These are phyloP conservation scores for Stagonosporopsis rhizophila DNA, from an alignment of 2,329 filamentous ascomycete genomes.

Conservation along the genomic window DNA sequence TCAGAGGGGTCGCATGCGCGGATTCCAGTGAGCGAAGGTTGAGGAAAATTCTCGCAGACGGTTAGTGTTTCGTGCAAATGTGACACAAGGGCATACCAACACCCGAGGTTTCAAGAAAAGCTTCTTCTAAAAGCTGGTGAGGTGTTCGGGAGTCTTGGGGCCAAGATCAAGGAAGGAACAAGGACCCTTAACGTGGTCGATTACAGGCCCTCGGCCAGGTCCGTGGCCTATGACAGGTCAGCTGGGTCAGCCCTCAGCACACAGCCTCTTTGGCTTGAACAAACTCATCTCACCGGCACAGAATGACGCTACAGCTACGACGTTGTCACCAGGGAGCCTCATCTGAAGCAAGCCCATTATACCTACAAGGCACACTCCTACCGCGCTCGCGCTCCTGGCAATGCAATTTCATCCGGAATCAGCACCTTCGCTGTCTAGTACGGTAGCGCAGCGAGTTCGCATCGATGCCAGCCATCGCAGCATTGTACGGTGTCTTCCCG, in stretches of 20 bases:
- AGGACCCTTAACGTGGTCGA: neutral
- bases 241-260: slow-evolving; percentile 6
- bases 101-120: neutral
- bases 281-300: slow-evolving; percentile 27
- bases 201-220: neutral
- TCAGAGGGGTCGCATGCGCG: slow-evolving; percentile 1
- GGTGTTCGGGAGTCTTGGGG: neutral
- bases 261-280: slow-evolving; percentile 17
- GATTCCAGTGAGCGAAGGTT: neutral
- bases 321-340: slow-evolving; percentile 21
- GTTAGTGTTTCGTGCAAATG: neutral
- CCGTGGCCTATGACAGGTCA: slow-evolving; percentile 11
- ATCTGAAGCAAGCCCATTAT: slow-evolving; percentile 17
- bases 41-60: neutral
- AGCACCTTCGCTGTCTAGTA: slow-evolving; percentile 9
- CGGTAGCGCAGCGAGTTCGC: slow-evolving; percentile 39
- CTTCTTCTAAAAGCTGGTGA: neutral
- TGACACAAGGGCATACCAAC: neutral
- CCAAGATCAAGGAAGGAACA: neutral
- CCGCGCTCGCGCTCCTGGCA: slow-evolving; percentile 5
- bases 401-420: slow-evolving; percentile 15
- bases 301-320: slow-evolving; percentile 12
- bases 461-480: slow-evolving; percentile 42
- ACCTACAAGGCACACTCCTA: slow-evolving; percentile 16
- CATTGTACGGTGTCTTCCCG: slow-evolving; percentile 29